Evolutionary conservation across 495 filamentous ascomycete species (phyloP).

Genomic region (Daldinia decipiens): DNA sequence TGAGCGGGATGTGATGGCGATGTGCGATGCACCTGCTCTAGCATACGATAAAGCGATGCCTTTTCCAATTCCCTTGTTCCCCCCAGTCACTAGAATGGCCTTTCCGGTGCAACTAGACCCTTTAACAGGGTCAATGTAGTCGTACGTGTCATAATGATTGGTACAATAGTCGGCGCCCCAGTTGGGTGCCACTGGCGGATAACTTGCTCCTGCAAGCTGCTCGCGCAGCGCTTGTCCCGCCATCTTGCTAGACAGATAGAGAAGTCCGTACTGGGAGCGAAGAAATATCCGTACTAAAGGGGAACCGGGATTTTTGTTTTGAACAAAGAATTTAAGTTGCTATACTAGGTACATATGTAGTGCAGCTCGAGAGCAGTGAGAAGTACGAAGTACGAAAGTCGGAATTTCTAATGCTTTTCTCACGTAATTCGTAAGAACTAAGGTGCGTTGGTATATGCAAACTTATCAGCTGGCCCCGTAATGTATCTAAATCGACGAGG

Average conservation of each 20-base stretch:
- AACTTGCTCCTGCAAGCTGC: conserved; percentile 13
- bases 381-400: background rate
- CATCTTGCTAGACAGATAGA: conserved; percentile 8
- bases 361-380: background rate
- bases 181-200: conserved; percentile 26
- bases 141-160: conserved; percentile 56
- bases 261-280: background rate
- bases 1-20: conserved; percentile 52
- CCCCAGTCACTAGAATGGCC: conserved; percentile 57
- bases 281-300: background rate
- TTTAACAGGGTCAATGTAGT: conserved; percentile 48
- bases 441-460: background rate
- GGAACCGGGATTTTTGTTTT: background rate
- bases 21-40: conserved; percentile 50
- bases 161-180: conserved; percentile 29
- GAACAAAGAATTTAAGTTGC: background rate
- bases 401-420: background rate
- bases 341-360: too few species aligned
- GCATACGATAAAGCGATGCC: conserved; percentile 57
- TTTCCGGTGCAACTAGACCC: conserved; percentile 49
- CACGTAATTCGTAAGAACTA: conserved; percentile 6
- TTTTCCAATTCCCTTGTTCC: conserved; percentile 58
- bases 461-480: background rate
- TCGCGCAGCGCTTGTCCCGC: conserved; percentile 12
- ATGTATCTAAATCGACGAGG: too few species aligned